Evolutionary conservation across 306 rosid genomes (phyloP).

Genomic region (Carpinus viminea): DNA sequence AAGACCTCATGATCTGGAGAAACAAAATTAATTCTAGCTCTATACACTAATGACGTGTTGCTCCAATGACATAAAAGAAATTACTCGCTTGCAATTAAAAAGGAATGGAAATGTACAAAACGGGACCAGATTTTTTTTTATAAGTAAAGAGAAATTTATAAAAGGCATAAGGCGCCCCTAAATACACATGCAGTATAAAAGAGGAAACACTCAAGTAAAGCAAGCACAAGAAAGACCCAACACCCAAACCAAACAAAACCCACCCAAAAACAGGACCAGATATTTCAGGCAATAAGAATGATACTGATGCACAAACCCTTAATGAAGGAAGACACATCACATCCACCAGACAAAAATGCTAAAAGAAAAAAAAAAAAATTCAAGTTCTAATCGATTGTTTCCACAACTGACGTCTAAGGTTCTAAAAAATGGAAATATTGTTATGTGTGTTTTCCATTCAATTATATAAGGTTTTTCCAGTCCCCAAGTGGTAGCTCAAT

Average conservation of each 20-base stretch:
- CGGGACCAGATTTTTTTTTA: no score
- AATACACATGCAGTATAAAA: no score
- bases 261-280: no score
- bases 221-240: no score
- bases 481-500: no score
- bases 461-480: constrained; percentile 3
- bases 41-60: neutral
- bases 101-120: neutral
- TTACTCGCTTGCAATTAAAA: neutral
- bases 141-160: no score
- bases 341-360: constrained; percentile 4
- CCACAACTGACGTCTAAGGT: constrained; percentile 9
- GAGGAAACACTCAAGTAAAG: no score
- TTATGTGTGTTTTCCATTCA: constrained; percentile 10
- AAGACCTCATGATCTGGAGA: neutral
- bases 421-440: constrained; percentile 18
- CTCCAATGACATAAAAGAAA: neutral
- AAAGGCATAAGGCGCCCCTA: no score
- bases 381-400: neutral
- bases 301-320: neutral
- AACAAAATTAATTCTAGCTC: constrained; percentile 19
- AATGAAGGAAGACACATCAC: neutral
- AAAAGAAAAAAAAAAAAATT: neutral
- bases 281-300: neutral
- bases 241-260: no score